Conservation (phyloP, 140 eudicot genomes). For the Cichorium intybus region DNA sequence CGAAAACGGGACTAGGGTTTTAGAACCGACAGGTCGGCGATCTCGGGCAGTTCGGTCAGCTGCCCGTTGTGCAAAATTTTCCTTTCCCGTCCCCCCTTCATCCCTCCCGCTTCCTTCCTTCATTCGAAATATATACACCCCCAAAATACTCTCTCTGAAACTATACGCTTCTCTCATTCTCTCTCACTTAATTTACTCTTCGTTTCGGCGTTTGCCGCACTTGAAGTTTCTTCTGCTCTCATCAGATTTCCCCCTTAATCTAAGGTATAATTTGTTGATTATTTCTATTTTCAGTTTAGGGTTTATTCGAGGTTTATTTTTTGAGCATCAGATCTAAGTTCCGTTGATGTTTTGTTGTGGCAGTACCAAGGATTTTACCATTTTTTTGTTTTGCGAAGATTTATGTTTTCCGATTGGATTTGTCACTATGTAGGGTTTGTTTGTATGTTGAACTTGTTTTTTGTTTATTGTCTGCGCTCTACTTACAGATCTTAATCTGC, state of each 20-base stretch:
- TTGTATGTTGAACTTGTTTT: neutral
- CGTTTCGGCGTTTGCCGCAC: slow-evolving; percentile 8
- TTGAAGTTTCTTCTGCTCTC: slow-evolving; percentile 5
- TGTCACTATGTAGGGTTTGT: slow-evolving; percentile 5
- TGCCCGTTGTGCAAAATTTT: slow-evolving; percentile 29
- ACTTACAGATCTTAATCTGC: slow-evolving; percentile 13
- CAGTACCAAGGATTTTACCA: neutral
- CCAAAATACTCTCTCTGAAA: slow-evolving; percentile 7
- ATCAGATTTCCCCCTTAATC: neutral
- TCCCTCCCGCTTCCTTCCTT: slow-evolving; percentile 39
- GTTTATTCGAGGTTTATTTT: slow-evolving; percentile 8
- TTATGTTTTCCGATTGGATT: slow-evolving; percentile 11
- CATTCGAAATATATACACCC: slow-evolving; percentile 29
- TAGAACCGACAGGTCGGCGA: slow-evolving; percentile 32
- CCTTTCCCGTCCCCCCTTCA: slow-evolving; percentile 11
- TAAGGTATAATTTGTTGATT: slow-evolving; percentile 21
- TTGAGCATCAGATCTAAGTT: slow-evolving; percentile 23
- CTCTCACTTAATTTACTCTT: neutral
- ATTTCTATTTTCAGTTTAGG: neutral
- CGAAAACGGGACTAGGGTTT: slow-evolving; percentile 35
- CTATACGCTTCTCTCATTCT: neutral
- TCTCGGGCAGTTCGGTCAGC: slow-evolving; percentile 41
- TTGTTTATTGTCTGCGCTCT: slow-evolving; percentile 5
- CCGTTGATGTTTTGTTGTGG: neutral
- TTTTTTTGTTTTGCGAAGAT: neutral